These are phyloP conservation scores for Pseudocercospora macadamiae DNA, from an alignment of 2,329 filamentous ascomycete genomes.

Conservation along the genomic window DNA sequence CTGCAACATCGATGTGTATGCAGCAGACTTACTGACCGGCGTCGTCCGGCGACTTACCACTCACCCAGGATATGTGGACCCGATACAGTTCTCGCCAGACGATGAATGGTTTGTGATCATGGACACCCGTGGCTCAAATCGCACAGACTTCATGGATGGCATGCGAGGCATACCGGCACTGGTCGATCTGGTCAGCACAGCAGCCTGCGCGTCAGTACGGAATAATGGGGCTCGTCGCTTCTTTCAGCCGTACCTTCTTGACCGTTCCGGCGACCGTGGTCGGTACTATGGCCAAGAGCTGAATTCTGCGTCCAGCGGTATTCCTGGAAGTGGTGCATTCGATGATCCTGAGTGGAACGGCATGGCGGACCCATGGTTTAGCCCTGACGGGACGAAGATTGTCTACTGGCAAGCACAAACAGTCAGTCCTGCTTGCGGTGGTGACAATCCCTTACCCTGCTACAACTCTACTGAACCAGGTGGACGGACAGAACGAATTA, in stretches of 20 bases:
- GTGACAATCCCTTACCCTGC: conserved; percentile 48
- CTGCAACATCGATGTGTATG: conserved; percentile 51
- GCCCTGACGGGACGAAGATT: conserved; percentile 47
- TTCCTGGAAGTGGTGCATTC: conserved; percentile 36
- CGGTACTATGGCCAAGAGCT: conserved; percentile 50
- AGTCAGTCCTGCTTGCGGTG: conserved; percentile 48
- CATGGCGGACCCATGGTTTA: conserved; percentile 49
- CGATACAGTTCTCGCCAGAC: conserved; percentile 48
- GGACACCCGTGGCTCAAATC: conserved; percentile 48
- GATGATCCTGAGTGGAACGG: conserved; percentile 55
- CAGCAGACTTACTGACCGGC: conserved; percentile 46
- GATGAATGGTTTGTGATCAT: conserved; percentile 49
- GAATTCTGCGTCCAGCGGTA: conserved; percentile 39
- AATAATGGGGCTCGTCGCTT: conserved; percentile 53
- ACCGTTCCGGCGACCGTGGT: conserved; percentile 50
- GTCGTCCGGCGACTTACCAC: conserved; percentile 46
- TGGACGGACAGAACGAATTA: conserved; percentile 45
- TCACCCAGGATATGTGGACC: conserved; percentile 52
- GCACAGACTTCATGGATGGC: conserved; percentile 48
- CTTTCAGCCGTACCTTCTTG: conserved; percentile 52
- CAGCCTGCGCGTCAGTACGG: conserved; percentile 44
- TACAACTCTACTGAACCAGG: conserved; percentile 44
- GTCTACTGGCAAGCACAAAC: conserved; percentile 49
- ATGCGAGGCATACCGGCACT: conserved; percentile 51
- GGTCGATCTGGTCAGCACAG: conserved; percentile 41